Percentiles rank a stretch among this genome's conserved stretches.
phyloP scores from a whole-genome alignment of 441 rosid genomes.

The Theobroma grandiflorum region DNA sequence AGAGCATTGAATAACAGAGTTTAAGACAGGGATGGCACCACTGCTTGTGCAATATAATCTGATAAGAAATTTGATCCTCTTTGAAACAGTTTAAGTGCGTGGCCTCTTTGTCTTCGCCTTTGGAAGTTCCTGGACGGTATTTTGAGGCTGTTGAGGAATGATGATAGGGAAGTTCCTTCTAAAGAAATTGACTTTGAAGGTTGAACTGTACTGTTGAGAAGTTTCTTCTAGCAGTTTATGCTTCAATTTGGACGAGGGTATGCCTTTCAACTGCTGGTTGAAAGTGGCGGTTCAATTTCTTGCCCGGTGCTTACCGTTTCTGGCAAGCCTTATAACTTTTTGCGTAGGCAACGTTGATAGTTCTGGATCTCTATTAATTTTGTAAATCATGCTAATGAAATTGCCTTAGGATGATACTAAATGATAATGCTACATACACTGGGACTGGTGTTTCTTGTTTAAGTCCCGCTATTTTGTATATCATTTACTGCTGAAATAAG shows the following conservation, averaged over 20 bases:
- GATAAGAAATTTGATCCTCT: slow-evolving; percentile 12
- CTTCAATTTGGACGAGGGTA: not conserved
- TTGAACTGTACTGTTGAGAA: not conserved
- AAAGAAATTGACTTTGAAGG: not conserved
- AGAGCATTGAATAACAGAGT: not conserved
- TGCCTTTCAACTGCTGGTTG: slow-evolving; percentile 13
- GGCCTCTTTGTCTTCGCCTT: slow-evolving; percentile 33
- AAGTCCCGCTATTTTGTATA: not conserved
- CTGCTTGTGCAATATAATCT: slow-evolving; percentile 14
- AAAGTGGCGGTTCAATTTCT: not conserved
- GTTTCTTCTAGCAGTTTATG: not conserved
- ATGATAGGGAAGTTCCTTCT: not conserved
- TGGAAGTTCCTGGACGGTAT: slow-evolving; percentile 36
- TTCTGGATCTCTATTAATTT: not conserved
- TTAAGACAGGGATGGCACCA: not conserved
- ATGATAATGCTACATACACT: not conserved
- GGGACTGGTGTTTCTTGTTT: not conserved
- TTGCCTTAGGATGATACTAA: not conserved
- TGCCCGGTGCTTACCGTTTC: not conserved
- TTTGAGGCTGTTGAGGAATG: slow-evolving; percentile 32
- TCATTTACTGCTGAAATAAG: not conserved
- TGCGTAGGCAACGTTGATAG: not conserved
- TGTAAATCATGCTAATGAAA: not conserved
- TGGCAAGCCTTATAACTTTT: not conserved
- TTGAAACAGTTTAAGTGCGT: slow-evolving; percentile 43